A percentile compares a stretch with the other conserved stretches of the same genome.
These are phyloP conservation scores for Prinsepia uniflora DNA, from an alignment of 306 rosid genomes.

Conservation along the genomic window DNA sequence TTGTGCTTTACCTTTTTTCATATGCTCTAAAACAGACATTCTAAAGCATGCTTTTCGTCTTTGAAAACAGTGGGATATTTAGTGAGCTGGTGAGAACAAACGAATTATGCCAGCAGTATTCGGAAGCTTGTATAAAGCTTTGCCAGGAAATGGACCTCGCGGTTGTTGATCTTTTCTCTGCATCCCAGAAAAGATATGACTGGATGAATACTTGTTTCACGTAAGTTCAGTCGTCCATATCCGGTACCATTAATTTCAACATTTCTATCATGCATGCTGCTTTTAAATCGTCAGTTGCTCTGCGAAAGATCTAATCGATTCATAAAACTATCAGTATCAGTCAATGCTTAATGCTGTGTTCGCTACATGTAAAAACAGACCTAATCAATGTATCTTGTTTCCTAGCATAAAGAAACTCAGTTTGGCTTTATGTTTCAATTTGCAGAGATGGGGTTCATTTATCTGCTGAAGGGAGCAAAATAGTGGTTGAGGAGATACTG, in stretches of 20 bases:
- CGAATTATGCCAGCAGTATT: constrained; percentile 67
- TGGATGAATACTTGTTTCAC: constrained; percentile 72
- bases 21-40: not conserved
- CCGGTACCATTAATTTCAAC: constrained; percentile 13
- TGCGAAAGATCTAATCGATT: not conserved
- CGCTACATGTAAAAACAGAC: too few species aligned
- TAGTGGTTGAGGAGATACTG: constrained; percentile 75
- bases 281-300: constrained; percentile 1
- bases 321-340: not conserved
- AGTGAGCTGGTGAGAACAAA: constrained; percentile 86
- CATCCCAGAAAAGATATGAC: constrained; percentile 60
- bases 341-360: not conserved
- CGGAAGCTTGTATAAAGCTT: constrained; percentile 75
- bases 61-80: constrained; percentile 40
- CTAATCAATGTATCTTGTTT: too few species aligned
- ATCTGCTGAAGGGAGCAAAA: constrained; percentile 83
- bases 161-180: constrained; percentile 71
- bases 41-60: constrained; percentile 5
- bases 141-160: constrained; percentile 68
- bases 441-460: constrained; percentile 91
- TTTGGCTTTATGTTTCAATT: not conserved
- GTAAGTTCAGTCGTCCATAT: constrained; percentile 43
- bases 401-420: not conserved
- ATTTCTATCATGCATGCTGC: not conserved
- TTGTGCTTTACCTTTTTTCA: constrained; percentile 10